A percentile compares a stretch with the other conserved stretches of the same genome.
Evolutionary conservation across 148 eudicot species (phyloP).

Genomic region (Vaccinium macrocarpon): DNA sequence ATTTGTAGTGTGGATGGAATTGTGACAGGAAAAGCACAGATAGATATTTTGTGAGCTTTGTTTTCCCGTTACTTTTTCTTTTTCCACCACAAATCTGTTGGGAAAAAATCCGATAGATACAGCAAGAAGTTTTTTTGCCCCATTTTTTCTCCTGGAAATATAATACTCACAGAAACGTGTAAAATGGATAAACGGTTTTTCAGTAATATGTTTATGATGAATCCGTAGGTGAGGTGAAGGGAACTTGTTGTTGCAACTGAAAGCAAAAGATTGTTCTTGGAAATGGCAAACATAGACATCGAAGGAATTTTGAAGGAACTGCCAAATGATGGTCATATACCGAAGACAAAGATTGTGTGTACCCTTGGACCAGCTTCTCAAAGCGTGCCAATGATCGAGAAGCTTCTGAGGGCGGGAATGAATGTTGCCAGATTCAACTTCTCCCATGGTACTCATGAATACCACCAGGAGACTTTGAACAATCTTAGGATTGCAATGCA

Average conservation of each 20-base stretch:
- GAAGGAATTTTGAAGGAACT: constrained; percentile 65
- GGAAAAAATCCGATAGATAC: background rate
- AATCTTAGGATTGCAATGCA: constrained; percentile 65
- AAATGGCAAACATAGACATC: constrained; percentile 70
- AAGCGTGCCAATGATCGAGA: constrained; percentile 58
- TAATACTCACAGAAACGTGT: background rate
- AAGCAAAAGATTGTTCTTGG: background rate
- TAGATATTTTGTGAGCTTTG: background rate
- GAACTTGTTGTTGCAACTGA: background rate
- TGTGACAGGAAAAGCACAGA: background rate
- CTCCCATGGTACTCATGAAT: constrained; percentile 65
- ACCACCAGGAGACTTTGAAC: constrained; percentile 60
- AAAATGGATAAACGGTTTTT: background rate
- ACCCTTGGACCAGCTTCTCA: constrained; percentile 67
- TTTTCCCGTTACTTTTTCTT: background rate
- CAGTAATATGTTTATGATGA: background rate
- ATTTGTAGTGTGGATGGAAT: background rate
- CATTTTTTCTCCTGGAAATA: background rate
- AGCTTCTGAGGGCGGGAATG: constrained; percentile 64
- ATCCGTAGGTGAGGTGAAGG: background rate
- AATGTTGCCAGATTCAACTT: constrained; percentile 68
- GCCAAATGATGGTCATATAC: constrained; percentile 52
- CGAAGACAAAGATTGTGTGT: constrained; percentile 70
- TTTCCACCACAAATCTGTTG: background rate
- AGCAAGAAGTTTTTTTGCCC: background rate